A percentile compares a stretch with the other conserved stretches of the same genome.
Evolutionary conservation across 1,139 yeast species (phyloP).

Genomic region (Pichia sp.): DNA sequence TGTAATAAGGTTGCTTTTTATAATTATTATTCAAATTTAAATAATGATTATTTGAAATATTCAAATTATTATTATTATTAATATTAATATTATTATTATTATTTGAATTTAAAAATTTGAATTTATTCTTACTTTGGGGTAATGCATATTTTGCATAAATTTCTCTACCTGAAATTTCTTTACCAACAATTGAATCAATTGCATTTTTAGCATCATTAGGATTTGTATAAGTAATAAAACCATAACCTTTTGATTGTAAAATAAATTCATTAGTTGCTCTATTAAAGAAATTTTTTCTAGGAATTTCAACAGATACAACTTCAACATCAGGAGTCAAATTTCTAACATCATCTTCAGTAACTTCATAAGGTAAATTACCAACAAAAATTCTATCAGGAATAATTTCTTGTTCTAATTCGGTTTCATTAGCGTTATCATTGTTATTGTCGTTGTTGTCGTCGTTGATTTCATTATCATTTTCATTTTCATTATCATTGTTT

Average conservation of each 20-base stretch:
- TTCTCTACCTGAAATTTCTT: constrained; percentile 41
- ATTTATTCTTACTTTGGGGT: constrained; percentile 30
- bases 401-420: constrained; percentile 11
- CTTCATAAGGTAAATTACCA: constrained; percentile 45
- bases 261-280: constrained; percentile 19
- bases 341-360: constrained; percentile 33
- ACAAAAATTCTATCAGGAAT: constrained; percentile 34
- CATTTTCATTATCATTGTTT: neutral
- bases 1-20: neutral
- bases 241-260: constrained; percentile 25
- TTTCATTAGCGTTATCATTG: neutral
- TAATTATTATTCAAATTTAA: neutral
- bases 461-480: neutral
- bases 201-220: constrained; percentile 37
- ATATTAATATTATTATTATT: too few relatives aligned
- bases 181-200: constrained; percentile 39
- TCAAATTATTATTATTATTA: neutral
- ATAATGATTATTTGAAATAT: neutral
- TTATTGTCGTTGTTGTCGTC: neutral
- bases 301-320: constrained; percentile 28
- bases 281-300: constrained; percentile 24
- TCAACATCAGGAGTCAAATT: constrained; percentile 25
- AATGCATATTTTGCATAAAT: constrained; percentile 48
- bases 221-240: constrained; percentile 24
- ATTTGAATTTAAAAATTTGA: constrained; percentile 1